phyloP scores from a whole-genome alignment of 768 basidiomycete species.

The Cubamyces lactineus region DNA sequence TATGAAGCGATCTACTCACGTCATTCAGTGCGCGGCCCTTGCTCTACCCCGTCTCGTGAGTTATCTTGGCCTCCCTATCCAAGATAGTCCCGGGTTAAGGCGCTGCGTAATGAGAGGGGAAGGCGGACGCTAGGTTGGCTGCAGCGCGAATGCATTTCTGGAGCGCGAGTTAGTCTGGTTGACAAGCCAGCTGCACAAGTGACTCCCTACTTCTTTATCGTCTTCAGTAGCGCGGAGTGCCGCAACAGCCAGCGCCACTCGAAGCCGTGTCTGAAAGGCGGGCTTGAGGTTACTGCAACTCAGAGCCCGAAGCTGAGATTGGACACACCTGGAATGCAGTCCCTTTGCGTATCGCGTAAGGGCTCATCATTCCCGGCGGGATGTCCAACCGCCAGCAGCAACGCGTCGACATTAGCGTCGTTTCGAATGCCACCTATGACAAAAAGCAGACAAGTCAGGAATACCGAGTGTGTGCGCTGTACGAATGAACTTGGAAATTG shows the following conservation, averaged over 20 bases:
- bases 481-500: slow-evolving; percentile 1
- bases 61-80: slow-evolving; percentile 88
- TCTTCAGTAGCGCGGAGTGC: slow-evolving; percentile 87
- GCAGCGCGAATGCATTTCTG: slow-evolving; percentile 83
- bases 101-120: slow-evolving; percentile 84
- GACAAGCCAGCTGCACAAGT: not conserved
- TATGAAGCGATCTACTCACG: slow-evolving; percentile 48
- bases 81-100: slow-evolving; percentile 88
- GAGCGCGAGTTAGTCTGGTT: slow-evolving; percentile 17
- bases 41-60: slow-evolving; percentile 89
- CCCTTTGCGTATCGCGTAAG: slow-evolving; percentile 87
- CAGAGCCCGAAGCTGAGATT: not conserved
- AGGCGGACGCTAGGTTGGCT: slow-evolving; percentile 78
- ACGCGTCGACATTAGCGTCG: slow-evolving; percentile 68
- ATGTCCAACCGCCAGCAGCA: slow-evolving; percentile 76
- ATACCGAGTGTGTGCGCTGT: not conserved
- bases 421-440: slow-evolving; percentile 60
- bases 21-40: slow-evolving; percentile 73
- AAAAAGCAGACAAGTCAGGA: not conserved
- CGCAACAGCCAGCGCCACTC: slow-evolving; percentile 79
- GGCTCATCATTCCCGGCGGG: slow-evolving; percentile 85
- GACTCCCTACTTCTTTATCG: slow-evolving; percentile 82
- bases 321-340: slow-evolving; percentile 83
- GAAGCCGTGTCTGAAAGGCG: slow-evolving; percentile 80
- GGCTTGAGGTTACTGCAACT: slow-evolving; percentile 17